These are phyloP conservation scores for Mycena venus DNA, from an alignment of 768 basidiomycete genomes.

Conservation along the genomic window DNA sequence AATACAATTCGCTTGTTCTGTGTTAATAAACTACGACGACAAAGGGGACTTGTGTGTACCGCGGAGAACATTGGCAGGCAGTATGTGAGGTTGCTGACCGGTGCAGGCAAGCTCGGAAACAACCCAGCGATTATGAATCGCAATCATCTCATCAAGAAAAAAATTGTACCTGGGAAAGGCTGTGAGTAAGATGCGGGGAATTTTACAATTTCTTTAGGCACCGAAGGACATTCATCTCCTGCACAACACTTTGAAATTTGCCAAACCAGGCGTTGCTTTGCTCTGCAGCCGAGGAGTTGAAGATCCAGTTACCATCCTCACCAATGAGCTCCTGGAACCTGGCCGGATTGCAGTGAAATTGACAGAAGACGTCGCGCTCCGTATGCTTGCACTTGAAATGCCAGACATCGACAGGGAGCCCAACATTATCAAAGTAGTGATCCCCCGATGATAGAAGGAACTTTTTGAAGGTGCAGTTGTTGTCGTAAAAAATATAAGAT, in stretches of 20 bases:
- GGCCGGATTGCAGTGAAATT: conserved; percentile 33
- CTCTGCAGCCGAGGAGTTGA: conserved; percentile 47
- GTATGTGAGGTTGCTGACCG: not conserved
- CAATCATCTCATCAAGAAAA: conserved; percentile 47
- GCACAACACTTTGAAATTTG: conserved; percentile 34
- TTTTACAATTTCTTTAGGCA: not conserved
- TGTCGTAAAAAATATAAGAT: conserved; percentile 37
- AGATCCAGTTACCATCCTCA: conserved; percentile 38
- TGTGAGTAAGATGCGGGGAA: not conserved
- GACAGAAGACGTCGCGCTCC: conserved; percentile 2
- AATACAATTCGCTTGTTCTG: too few relatives aligned
- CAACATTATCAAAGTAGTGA: conserved; percentile 5
- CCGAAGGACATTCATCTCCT: conserved; percentile 36
- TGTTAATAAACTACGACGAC: too few relatives aligned
- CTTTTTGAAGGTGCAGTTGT: conserved; percentile 34
- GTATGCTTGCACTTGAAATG: conserved; percentile 30
- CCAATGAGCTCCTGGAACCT: conserved; percentile 43
- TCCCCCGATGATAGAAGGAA: not conserved
- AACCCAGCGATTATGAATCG: conserved; percentile 22
- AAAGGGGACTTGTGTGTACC: too few relatives aligned
- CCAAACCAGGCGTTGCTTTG: conserved; percentile 43
- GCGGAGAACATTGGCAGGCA: too few relatives aligned
- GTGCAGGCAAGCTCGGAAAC: not conserved
- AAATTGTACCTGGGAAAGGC: conserved; percentile 34
- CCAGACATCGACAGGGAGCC: conserved; percentile 29